Conservation (phyloP, 2,329 filamentous ascomycete genomes). For the Lecanicillium sp. region DNA sequence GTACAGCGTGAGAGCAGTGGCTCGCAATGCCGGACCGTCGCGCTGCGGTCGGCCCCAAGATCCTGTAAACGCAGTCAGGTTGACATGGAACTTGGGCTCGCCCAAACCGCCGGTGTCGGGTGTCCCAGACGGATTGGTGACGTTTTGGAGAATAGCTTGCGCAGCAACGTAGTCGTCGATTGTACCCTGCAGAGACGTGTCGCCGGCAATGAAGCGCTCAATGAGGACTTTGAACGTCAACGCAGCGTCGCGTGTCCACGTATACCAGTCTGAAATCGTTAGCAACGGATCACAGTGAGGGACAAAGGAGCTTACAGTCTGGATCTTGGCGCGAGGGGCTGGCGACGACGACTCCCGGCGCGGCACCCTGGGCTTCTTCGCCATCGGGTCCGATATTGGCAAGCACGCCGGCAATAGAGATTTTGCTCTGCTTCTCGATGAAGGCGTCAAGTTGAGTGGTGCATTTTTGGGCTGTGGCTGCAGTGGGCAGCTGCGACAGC, state of each 20-base stretch:
- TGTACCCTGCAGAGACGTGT: conserved; percentile 49
- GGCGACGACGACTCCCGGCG: conserved; percentile 48
- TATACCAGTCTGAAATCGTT: conserved; percentile 55
- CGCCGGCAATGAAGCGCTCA: too few relatives aligned
- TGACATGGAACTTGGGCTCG: conserved; percentile 65
- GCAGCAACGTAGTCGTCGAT: conserved; percentile 62
- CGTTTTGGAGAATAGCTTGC: conserved; percentile 57
- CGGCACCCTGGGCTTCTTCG: conserved; percentile 37
- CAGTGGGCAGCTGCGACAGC: too few relatives aligned
- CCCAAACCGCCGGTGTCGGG: conserved; percentile 48
- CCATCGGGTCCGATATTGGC: conserved; percentile 49
- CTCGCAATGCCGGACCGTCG: conserved; percentile 70
- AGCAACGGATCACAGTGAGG: neutral
- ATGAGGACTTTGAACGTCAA: conserved; percentile 51
- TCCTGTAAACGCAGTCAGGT: conserved; percentile 55
- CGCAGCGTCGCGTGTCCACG: conserved; percentile 69
- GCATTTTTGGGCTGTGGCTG: too few relatives aligned
- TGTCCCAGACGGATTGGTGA: conserved; percentile 62
- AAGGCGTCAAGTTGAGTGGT: too few relatives aligned
- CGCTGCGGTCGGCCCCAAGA: conserved; percentile 71
- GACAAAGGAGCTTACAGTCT: conserved; percentile 19
- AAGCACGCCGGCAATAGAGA: too few relatives aligned
- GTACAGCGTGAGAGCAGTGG: conserved; percentile 64
- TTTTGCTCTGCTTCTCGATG: too few relatives aligned
- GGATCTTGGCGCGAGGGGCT: too few relatives aligned